A percentile compares a stretch with the other conserved stretches of the same genome.
phyloP scores from a whole-genome alignment of 176 grass and related monocot genomes.

The Rhynchospora breviuscula region DNA sequence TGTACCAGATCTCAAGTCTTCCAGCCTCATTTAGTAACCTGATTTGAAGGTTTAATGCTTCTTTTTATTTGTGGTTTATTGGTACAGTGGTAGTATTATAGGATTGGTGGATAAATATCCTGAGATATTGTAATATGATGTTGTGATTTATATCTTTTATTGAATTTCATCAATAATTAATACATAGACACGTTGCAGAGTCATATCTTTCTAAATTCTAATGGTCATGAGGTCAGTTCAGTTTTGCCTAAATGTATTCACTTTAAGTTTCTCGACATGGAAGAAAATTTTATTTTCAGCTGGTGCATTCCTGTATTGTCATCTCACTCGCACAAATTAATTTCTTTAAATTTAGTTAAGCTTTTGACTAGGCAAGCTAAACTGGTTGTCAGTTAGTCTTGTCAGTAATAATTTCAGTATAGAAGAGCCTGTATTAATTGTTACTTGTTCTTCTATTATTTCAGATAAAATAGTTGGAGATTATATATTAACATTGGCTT shows the following conservation, averaged over 20 bases:
- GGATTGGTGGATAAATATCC: too few relatives aligned
- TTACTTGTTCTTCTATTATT: background rate
- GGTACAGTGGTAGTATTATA: too few relatives aligned
- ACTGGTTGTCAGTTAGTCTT: background rate
- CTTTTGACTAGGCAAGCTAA: background rate
- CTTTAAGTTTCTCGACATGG: background rate
- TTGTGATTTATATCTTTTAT: too few relatives aligned
- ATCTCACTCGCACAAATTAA: background rate
- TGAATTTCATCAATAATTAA: too few relatives aligned
- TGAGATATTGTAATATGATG: too few relatives aligned
- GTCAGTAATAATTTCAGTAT: background rate
- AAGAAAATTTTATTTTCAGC: background rate
- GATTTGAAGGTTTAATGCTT: too few relatives aligned
- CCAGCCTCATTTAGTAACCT: too few relatives aligned
- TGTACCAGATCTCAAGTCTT: too few relatives aligned
- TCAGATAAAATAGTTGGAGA: background rate
- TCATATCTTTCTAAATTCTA: too few relatives aligned
- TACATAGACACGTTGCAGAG: too few relatives aligned
- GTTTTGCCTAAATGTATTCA: background rate
- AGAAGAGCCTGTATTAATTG: background rate
- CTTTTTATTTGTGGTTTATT: too few relatives aligned
- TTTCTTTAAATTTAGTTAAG: background rate
- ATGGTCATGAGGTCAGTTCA: conserved; percentile 38
- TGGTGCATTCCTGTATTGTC: background rate
- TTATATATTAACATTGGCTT: background rate